Evolutionary conservation across 2,329 filamentous ascomycete species (phyloP).

Genomic region (Trichoderma arundinaceum): DNA sequence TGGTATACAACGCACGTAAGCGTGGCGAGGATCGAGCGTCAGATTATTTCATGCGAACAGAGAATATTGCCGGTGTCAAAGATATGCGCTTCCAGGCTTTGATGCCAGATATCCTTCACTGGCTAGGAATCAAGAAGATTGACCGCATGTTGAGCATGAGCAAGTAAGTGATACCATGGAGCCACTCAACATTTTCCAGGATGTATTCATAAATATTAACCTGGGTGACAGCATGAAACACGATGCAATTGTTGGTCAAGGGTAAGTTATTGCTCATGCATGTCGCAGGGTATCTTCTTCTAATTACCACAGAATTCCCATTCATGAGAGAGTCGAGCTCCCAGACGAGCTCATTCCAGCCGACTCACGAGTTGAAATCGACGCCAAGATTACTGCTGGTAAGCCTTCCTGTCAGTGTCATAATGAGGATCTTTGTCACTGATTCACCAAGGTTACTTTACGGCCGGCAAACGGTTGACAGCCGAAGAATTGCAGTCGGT

Average conservation of each 20-base stretch:
- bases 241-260: conserved; percentile 84
- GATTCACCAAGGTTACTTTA: conserved; percentile 69
- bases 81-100: conserved; percentile 97
- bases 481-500: conserved; percentile 84
- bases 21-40: conserved; percentile 79
- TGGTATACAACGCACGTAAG: conserved; percentile 81
- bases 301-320: conserved; percentile 68
- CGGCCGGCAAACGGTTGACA: conserved; percentile 86
- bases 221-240: conserved; percentile 76
- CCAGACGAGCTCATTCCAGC: conserved; percentile 93
- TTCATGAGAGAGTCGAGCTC: conserved; percentile 87
- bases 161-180: conserved; percentile 61
- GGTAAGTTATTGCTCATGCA: conserved; percentile 53
- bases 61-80: conserved; percentile 97
- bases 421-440: conserved; percentile 5
- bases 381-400: conserved; percentile 97
- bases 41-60: conserved; percentile 96
- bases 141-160: conserved; percentile 99
- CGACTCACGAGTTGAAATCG: conserved; percentile 96
- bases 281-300: not conserved
- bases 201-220: not conserved
- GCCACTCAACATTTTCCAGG: not conserved
- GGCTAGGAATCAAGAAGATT: conserved; percentile 98
- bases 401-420: conserved; percentile 43
- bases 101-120: conserved; percentile 97